Base-by-base conservation (phyloP, 768 basidiomycete species). In the Tulasnella calospora region DNA sequence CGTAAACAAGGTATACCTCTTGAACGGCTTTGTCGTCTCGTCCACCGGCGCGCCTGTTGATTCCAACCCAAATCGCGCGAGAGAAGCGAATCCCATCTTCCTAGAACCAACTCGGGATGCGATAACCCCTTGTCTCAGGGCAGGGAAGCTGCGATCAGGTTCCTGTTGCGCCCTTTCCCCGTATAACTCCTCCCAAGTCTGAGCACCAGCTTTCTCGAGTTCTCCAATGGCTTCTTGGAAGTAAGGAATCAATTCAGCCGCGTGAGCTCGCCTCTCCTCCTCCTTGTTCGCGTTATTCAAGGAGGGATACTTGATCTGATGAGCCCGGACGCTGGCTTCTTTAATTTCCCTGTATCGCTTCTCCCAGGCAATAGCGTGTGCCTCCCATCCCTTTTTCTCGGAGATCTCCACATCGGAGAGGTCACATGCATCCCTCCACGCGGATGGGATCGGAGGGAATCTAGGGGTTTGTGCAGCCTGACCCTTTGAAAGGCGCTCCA, bases 161-260 rank as follows among this genome's bases (percentile, higher is more conserved):
- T 83, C 78, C 81, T 81, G 8, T 41, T 84, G 82, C 55, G 83
- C 80, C 72, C 82, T 83, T 78, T 81, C 80, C 67, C 86, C 84
- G 77, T 85, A 85, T n/a, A 88, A 72, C 41, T 87, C 87, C 3
- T 82, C 81, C 86, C 87, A 88, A 0, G 85, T 82, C 80, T 88
- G 88, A 27, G 88, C 87, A 2, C 83, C 84, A 51, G 83, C 81
- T 8, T 83, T 82, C 8, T 81, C 77, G 17, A 87, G 84, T 3
- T 84, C 71, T n/a, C 79, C 80, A 77, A 86, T 83, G 15, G 86
- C 81, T 71, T 86, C 86, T 17, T 81, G 36, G n/a, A 86, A 82
- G 79, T 82, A 83, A 17, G 61, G 80, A 85, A 86, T 13, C 79
- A 83, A 79, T 79, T 83, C 46, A 15, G 82, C 74, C 19, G 85